These are phyloP conservation scores for Kwoniella sp. DNA, from an alignment of 768 basidiomycete species.

Conservation along the genomic window DNA sequence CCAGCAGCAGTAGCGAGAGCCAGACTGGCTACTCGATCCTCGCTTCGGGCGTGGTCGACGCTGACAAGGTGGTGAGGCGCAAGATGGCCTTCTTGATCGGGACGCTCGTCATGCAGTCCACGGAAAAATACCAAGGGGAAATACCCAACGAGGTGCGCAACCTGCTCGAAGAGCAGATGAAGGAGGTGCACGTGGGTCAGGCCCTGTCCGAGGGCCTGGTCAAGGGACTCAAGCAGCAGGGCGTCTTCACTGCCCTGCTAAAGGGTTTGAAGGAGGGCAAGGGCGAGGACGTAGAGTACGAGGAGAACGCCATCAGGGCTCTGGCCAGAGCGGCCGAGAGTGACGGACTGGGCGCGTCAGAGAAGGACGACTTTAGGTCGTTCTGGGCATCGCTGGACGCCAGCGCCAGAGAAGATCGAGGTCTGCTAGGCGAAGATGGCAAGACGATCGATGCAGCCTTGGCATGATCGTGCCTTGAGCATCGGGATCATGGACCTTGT, in stretches of 20 bases:
- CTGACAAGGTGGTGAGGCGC: constrained; percentile 37
- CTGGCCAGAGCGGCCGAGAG: constrained; percentile 25
- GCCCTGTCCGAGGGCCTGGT: constrained; percentile 11
- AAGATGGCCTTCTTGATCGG: constrained; percentile 49
- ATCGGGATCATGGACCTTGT: not conserved
- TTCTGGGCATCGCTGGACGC: constrained; percentile 13
- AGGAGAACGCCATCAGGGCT: constrained; percentile 37
- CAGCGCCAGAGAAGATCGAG: constrained; percentile 7
- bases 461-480: not conserved
- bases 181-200: not conserved
- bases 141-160: constrained; percentile 31
- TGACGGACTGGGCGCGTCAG: constrained; percentile 6
- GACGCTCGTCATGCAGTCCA: constrained; percentile 42
- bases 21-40: constrained; percentile 39
- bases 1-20: not conserved
- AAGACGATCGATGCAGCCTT: constrained; percentile 1
- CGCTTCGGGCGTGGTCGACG: constrained; percentile 36
- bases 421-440: constrained; percentile 12
- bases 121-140: constrained; percentile 28
- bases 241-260: constrained; percentile 18
- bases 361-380: constrained; percentile 12
- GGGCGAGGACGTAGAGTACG: constrained; percentile 28
- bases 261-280: constrained; percentile 12
- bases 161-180: constrained; percentile 24
- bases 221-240: constrained; percentile 23